Conservation (phyloP, 2,329 filamentous ascomycete genomes). For the Metarhizium guizhouense region DNA sequence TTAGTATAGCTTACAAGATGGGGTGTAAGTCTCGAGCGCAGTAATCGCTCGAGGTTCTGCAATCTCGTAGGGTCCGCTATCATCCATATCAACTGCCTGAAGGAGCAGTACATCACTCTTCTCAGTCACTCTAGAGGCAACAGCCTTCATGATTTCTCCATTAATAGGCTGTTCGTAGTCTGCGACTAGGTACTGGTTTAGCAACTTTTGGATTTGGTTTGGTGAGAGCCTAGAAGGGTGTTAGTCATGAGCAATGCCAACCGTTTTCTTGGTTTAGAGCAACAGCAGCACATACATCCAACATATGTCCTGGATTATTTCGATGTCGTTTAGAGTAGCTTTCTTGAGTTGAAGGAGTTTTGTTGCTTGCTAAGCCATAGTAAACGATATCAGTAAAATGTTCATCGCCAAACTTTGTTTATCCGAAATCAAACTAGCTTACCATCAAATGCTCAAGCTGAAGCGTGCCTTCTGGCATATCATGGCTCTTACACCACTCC, state of each 20-base stretch:
- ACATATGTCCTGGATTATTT: conserved; percentile 99
- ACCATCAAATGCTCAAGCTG: conserved; percentile 98
- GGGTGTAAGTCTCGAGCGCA: conserved; percentile 94
- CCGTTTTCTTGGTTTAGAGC: neutral
- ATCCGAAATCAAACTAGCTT: conserved; percentile 13
- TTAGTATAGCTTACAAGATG: conserved; percentile 63
- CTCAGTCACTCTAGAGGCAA: conserved; percentile 91
- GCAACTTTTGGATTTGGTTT: conserved; percentile 96
- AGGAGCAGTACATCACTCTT: conserved; percentile 95
- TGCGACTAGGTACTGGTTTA: conserved; percentile 97
- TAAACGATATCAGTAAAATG: conserved; percentile 27
- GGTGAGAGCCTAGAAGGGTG: conserved; percentile 65
- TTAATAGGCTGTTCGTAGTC: conserved; percentile 99
- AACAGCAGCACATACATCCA: conserved; percentile 73
- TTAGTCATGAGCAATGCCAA: conserved; percentile 1
- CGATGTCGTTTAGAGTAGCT: conserved; percentile 95
- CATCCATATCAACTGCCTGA: conserved; percentile 96
- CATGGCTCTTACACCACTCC: conserved; percentile 99
- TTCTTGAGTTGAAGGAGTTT: conserved; percentile 98
- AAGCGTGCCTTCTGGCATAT: conserved; percentile 96
- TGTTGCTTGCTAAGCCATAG: conserved; percentile 60
- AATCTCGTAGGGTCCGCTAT: conserved; percentile 97
- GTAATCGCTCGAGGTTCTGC: conserved; percentile 94
- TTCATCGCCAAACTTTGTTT: conserved; percentile 16
- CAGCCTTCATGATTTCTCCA: conserved; percentile 99